Evolutionary conservation across 2,329 filamentous ascomycete genomes (phyloP).

Genomic region (Coniochaeta sp.): DNA sequence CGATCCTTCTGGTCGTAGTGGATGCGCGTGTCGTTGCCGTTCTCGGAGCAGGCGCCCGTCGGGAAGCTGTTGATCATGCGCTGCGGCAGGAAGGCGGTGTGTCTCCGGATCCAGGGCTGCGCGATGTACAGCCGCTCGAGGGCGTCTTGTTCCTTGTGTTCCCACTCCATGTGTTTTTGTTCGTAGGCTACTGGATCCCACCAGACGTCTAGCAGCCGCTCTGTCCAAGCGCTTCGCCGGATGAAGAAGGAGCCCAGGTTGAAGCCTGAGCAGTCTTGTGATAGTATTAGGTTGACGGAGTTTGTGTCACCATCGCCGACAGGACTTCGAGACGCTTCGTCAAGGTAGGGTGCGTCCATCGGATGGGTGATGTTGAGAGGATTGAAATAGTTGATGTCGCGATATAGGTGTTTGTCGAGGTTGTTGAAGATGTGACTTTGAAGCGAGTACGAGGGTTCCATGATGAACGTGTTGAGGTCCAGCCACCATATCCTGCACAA

Average conservation of each 20-base stretch:
- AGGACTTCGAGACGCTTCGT: conserved; percentile 62
- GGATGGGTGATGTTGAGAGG: conserved; percentile 91
- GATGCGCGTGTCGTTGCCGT: conserved; percentile 64
- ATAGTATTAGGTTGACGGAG: conserved; percentile 80
- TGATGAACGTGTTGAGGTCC: conserved; percentile 94
- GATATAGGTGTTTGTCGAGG: conserved; percentile 68
- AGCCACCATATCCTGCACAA: conserved; percentile 94
- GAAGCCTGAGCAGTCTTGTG: conserved; percentile 93
- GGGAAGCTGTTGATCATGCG: conserved; percentile 94
- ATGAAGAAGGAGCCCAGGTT: conserved; percentile 96
- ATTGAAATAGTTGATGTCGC: conserved; percentile 95
- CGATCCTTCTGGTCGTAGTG: conserved; percentile 82
- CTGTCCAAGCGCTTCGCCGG: conserved; percentile 77
- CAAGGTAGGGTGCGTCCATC: conserved; percentile 64
- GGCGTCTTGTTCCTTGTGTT: conserved; percentile 96
- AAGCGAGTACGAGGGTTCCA: conserved; percentile 88
- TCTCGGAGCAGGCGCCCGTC: conserved; percentile 76
- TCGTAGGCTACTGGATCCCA: conserved; percentile 98
- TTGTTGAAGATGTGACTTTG: conserved; percentile 85
- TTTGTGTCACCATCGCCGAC: conserved; percentile 68
- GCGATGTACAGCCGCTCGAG: conserved; percentile 85
- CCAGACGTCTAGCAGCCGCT: conserved; percentile 89
- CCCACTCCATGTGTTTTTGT: conserved; percentile 98
- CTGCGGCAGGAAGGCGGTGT: conserved; percentile 83
- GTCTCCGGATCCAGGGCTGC: conserved; percentile 87